Evolutionary conservation across 176 grass and related monocot genomes (phyloP), one percentile per base, ranked within the genome.

Genomic region (Lolium perenne): DNA sequence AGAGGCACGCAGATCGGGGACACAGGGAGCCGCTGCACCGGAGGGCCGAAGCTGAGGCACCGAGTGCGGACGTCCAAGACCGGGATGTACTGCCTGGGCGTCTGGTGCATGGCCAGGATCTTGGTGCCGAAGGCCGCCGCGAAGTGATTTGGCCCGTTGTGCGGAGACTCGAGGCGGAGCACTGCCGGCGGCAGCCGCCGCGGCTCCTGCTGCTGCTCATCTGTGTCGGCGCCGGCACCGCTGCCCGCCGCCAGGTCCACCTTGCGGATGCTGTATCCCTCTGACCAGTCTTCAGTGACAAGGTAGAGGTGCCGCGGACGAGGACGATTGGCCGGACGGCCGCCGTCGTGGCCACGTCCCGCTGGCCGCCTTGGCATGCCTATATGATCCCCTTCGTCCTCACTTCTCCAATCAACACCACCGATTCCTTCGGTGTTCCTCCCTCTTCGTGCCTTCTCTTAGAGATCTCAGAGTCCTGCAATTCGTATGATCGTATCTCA

Each of bases 251-350:
- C 0, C 76, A 78, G 8, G 35, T 59, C 76, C n/a, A 78, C 53
- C 76, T 78, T 57, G 35, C 5, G 10, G 35, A 78, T 14, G 76
- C 15, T 43, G 54, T 41, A 21, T 41, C 76, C 76, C 18, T 57
- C 20, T 13, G 5, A 2, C 54, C 18, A 78, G 13, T 60, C 54
- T 22, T 60, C 54, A 0, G 38, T 21, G 32, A 59, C 54, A 23
- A 78, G 35, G 76, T 78, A 78, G 38, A 78, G 76, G 5, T 12
- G 53, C 75, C 23, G 72, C 22, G 7, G 23, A 32, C 29, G 63
- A 66, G 63, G 2, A 66, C 63, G 63, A 2, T 78, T 59, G 12
- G 29, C 16, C 2, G 53, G 1, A 76, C 73, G 73, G 2, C n/a
- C 57, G 57, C 57, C 57, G 57, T 3, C 63, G 26, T 5, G 26